phyloP scores from a whole-genome alignment of 805 yeast species.

The Starmerella potacharoeniae region DNA sequence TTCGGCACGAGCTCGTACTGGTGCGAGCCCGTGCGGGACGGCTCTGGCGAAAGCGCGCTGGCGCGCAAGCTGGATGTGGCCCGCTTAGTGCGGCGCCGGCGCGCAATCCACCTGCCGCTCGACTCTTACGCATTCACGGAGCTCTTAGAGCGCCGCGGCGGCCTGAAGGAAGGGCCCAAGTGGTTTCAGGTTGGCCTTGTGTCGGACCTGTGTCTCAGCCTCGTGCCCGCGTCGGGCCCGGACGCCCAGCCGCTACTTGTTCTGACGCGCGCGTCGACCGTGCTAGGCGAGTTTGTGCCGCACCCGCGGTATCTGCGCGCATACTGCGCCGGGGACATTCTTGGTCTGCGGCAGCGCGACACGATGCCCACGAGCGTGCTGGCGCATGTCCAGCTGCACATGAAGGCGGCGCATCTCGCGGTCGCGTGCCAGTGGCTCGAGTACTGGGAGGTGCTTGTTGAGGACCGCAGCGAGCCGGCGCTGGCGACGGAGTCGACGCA shows the following conservation, averaged over 20 bases:
- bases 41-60: no score
- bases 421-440: slow-evolving; percentile 11
- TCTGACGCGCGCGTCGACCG: slow-evolving; percentile 4
- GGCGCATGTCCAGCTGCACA: slow-evolving; percentile 6
- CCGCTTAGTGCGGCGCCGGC: neutral
- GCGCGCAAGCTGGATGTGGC: neutral
- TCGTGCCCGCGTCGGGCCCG: slow-evolving; percentile 5
- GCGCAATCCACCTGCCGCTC: slow-evolving; percentile 1
- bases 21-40: neutral
- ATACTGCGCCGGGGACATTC: neutral
- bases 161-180: neutral
- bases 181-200: slow-evolving; percentile 16
- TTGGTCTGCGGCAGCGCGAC: slow-evolving; percentile 2
- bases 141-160: neutral
- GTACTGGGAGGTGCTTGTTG: neutral
- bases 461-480: neutral
- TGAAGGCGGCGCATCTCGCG: slow-evolving; percentile 4
- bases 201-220: slow-evolving; percentile 11
- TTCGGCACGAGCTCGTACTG: neutral
- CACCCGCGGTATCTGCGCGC: neutral
- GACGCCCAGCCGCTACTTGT: slow-evolving; percentile 1
- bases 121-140: slow-evolving; percentile 6
- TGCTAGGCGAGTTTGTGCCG: slow-evolving; percentile 5
- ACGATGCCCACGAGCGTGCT: neutral
- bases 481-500: neutral